These are phyloP conservation scores for Podila minutissima DNA, from an alignment of 192 early-diverging fungal species.

Conservation along the genomic window DNA sequence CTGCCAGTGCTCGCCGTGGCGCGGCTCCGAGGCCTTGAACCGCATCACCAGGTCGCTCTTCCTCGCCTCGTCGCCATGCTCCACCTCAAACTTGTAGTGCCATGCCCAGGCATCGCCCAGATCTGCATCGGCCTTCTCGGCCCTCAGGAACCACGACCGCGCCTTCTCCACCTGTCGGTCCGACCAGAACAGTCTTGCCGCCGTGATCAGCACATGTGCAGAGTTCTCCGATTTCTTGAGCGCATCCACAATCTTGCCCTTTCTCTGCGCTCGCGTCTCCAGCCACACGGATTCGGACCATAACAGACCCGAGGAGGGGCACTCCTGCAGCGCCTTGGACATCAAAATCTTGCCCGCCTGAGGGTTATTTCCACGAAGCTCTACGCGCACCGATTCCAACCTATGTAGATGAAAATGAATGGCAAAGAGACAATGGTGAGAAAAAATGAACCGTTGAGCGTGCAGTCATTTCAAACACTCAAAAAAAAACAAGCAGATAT, in stretches of 20 bases:
- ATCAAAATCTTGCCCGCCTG: conserved; percentile 79
- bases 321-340: conserved; percentile 94
- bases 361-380: conserved; percentile 73
- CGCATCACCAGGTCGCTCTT: conserved; percentile 65
- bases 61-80: conserved; percentile 73
- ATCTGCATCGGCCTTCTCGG: conserved; percentile 84
- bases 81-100: conserved; percentile 91
- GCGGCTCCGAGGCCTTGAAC: conserved; percentile 84
- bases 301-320: conserved; percentile 83
- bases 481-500: neutral
- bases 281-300: conserved; percentile 91
- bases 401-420: conserved; percentile 10
- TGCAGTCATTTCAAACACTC: neutral
- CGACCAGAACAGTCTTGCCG: conserved; percentile 93
- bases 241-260: conserved; percentile 89
- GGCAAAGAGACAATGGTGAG: neutral
- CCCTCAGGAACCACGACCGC: conserved; percentile 89
- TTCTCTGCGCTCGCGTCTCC: conserved; percentile 88
- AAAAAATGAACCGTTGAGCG: neutral
- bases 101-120: conserved; percentile 95
- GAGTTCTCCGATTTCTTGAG: conserved; percentile 92
- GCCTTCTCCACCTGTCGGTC: conserved; percentile 96
- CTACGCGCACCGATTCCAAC: conserved; percentile 82
- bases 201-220: conserved; percentile 77
- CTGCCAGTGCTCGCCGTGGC: conserved; percentile 93